Base-by-base conservation (phyloP, 805 yeast species). In the Candida golubevii region DNA sequence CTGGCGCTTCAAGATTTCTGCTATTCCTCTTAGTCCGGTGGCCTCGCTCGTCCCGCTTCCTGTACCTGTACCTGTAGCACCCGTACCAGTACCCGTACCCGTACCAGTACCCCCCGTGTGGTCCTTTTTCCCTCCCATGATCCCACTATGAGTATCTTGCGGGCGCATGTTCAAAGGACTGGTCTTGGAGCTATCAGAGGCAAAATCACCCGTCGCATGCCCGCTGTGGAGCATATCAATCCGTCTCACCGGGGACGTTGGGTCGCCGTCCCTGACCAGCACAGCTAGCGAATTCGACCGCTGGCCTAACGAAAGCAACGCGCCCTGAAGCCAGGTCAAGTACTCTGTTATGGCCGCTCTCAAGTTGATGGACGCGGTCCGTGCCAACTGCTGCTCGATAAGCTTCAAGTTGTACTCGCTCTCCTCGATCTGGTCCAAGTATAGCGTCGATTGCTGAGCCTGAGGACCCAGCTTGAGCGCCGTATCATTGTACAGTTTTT, bases 371-470 rank as follows among this genome's bases (percentile, higher is more conserved):
- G 68, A 66, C 18, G 80, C 72, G 0, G 80, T 66, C 37, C 78
- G 66, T 8, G 67, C 62, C 38, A 72, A 66, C 54, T 80, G 85
- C 28, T 68, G 74, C 46, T 75, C 75, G 7, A 77, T 76, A 18
- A 79, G 75, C 43, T 71, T 77, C n/a, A 77, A 64, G 32, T 78
- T 71, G 47, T 73, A 69, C 35, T 69, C 67, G 44, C 73, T 61
- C 49, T 76, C 80, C 55, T 80, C 85, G 30, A 80, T 56, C 41
- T 69, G 66, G 53, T 80, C 86, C 45, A 65, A 66, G 1, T 75
- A 59, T 14, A 77, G 56, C 12, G 71, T 59, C 0, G 78, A 68
- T 7, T 59, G 60, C 13, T 74, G 69, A 27, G 74, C 69, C 39
- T 71, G 61, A 2, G 61, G 73, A 3, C 82, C 83, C 47, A 50